phyloP scores from a whole-genome alignment of 805 yeast genomes.

The Starmera amethionina region DNA sequence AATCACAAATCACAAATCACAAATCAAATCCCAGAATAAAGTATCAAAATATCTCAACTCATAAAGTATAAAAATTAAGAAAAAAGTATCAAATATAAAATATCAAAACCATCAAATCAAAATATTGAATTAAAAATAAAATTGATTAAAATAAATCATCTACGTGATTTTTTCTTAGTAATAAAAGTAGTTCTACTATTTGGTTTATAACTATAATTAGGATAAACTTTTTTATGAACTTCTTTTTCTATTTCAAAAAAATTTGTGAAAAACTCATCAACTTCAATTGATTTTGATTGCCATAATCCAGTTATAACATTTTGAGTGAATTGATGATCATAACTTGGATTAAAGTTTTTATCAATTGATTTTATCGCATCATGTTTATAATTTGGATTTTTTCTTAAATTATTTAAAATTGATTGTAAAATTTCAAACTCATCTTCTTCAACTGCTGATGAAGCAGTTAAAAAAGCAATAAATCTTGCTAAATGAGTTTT shows the following conservation, averaged over 20 bases:
- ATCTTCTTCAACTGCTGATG: not conserved
- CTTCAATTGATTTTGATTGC: conserved; percentile 29
- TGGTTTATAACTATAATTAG: conserved; percentile 35
- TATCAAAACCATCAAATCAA: too few relatives aligned
- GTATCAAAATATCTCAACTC: too few relatives aligned
- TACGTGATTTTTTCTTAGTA: too few relatives aligned
- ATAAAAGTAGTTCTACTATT: conserved; percentile 16
- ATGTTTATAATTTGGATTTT: not conserved
- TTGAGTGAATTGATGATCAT: conserved; percentile 31
- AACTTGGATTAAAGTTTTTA: conserved; percentile 11
- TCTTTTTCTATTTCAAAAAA: conserved; percentile 31
- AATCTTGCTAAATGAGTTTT: conserved; percentile 32
- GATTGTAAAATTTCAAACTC: not conserved
- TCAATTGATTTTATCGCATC: not conserved
- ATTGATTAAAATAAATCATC: too few relatives aligned
- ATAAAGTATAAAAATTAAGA: too few relatives aligned
- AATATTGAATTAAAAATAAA: too few relatives aligned
- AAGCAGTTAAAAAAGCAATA: conserved; percentile 22
- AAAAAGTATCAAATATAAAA: too few relatives aligned
- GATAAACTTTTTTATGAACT: conserved; percentile 30
- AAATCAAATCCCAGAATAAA: too few relatives aligned
- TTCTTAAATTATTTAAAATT: not conserved
- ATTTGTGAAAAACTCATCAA: conserved; percentile 27
- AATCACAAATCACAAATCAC: too few relatives aligned
- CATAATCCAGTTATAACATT: conserved; percentile 35